Evolutionary conservation across 2,329 filamentous ascomycete genomes (phyloP).

Genomic region (Dactylellina haptotyla): DNA sequence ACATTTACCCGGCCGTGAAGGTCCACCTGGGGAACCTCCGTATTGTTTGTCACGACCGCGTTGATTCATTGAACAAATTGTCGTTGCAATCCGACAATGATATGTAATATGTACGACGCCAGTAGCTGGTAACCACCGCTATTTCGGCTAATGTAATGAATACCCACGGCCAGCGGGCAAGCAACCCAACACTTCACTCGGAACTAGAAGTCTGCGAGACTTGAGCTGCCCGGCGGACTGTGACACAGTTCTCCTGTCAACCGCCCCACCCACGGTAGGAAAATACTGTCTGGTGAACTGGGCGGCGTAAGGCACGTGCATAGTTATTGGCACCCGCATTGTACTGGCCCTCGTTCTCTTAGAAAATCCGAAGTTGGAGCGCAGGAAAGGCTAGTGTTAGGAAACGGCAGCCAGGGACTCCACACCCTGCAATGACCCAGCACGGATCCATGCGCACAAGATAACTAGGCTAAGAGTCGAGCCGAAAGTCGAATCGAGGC

Average conservation of each 20-base stretch:
- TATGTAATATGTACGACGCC: no score
- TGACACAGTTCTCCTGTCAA: slow-evolving; percentile 43
- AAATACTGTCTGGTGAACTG: slow-evolving; percentile 40
- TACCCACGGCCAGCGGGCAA: not conserved
- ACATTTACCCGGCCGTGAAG: slow-evolving; percentile 34
- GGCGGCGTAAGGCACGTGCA: slow-evolving; percentile 49
- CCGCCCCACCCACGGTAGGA: slow-evolving; percentile 28
- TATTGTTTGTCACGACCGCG: slow-evolving; percentile 7
- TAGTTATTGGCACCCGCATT: slow-evolving; percentile 39
- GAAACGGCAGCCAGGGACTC: slow-evolving; percentile 37
- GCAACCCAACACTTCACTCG: slow-evolving; percentile 9
- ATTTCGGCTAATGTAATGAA: slow-evolving; percentile 45
- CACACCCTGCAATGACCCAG: slow-evolving; percentile 44
- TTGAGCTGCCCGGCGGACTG: slow-evolving; percentile 14
- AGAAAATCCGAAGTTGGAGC: slow-evolving; percentile 47
- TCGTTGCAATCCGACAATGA: slow-evolving; percentile 18
- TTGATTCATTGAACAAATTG: slow-evolving; percentile 9
- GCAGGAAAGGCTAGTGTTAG: slow-evolving; percentile 34
- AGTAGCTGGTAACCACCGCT: slow-evolving; percentile 11
- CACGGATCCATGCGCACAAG: slow-evolving; percentile 50
- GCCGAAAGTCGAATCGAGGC: slow-evolving; percentile 45
- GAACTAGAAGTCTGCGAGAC: slow-evolving; percentile 12
- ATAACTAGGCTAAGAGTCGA: slow-evolving; percentile 48
- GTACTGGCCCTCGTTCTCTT: slow-evolving; percentile 15
- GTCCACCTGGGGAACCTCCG: not conserved